phyloP scores from a whole-genome alignment of 371 early-diverging fungal species.

The Mucor sp. region DNA sequence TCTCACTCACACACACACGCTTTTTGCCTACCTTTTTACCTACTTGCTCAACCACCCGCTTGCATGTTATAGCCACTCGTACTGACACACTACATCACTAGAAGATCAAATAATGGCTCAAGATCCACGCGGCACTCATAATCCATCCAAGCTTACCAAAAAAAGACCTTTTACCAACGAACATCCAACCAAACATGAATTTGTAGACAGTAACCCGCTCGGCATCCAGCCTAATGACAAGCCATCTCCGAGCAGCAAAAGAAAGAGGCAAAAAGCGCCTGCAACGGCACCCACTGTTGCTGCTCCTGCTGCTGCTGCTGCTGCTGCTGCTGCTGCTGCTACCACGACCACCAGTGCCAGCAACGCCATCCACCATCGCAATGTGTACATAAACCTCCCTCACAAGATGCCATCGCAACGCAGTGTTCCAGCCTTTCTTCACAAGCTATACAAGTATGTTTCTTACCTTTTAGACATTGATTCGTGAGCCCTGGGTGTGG shows the following conservation, averaged over 20 bases:
- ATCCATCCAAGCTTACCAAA: not conserved
- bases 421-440: constrained; percentile 82
- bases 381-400: not conserved
- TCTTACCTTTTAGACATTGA: not conserved
- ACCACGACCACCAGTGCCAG: not conserved
- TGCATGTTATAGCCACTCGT: not conserved
- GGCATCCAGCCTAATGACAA: not conserved
- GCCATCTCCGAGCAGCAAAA: not conserved
- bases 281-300: not conserved
- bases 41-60: not conserved
- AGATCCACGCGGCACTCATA: not conserved
- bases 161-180: not conserved
- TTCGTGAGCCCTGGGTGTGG: not conserved
- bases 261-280: not conserved
- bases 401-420: constrained; percentile 27
- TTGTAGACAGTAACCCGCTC: not conserved
- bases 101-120: not conserved
- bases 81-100: not conserved
- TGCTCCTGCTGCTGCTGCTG: too few species aligned
- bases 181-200: not conserved
- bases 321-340: not conserved
- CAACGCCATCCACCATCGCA: not conserved
- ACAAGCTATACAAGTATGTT: constrained; percentile 78
- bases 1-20: not conserved
- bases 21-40: not conserved